phyloP scores from a whole-genome alignment of 2,329 filamentous ascomycete species.

The Endothia cerciana region DNA sequence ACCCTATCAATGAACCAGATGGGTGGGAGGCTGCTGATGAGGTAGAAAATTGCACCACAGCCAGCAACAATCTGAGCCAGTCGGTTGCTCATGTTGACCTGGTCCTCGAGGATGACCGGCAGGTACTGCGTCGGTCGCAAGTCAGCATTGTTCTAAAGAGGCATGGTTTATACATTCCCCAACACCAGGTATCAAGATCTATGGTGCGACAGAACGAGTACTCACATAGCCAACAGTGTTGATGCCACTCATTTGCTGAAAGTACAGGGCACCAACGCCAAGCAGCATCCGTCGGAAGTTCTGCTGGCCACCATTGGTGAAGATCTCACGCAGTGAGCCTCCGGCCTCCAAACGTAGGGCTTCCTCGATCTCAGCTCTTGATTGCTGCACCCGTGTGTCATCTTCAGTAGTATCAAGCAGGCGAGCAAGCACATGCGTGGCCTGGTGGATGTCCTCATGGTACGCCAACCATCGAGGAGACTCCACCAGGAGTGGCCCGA shows the following conservation, averaged over 20 bases:
- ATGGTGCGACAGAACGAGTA: background rate
- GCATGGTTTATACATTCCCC: background rate
- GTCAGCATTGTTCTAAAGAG: background rate
- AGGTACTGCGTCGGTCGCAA: conserved; percentile 8
- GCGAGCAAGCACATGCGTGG: conserved; percentile 10
- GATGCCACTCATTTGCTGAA: conserved; percentile 21
- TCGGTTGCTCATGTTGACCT: conserved; percentile 15
- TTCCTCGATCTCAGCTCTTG: conserved; percentile 3
- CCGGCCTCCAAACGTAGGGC: conserved; percentile 5
- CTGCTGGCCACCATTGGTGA: conserved; percentile 20
- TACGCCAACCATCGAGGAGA: conserved; percentile 14
- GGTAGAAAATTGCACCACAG: conserved; percentile 14
- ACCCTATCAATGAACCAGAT: conserved; percentile 23
- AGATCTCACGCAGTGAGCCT: conserved; percentile 11
- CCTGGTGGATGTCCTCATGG: conserved; percentile 9
- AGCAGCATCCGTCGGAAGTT: conserved; percentile 22
- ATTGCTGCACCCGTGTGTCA: conserved; percentile 8
- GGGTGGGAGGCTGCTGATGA: conserved; percentile 16
- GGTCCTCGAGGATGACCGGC: conserved; percentile 23
- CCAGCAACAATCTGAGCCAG: conserved; percentile 18
- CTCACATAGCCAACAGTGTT: conserved; percentile 13
- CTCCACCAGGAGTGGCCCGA: conserved; percentile 16
- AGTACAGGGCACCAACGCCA: conserved; percentile 18
- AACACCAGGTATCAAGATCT: background rate
- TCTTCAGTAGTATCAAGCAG: conserved; percentile 13